Percentiles rank a stretch among this genome's conserved stretches.
These are phyloP conservation scores for Cymodocea nodosa DNA, from an alignment of 116 monocot genomes.

Conservation along the genomic window DNA sequence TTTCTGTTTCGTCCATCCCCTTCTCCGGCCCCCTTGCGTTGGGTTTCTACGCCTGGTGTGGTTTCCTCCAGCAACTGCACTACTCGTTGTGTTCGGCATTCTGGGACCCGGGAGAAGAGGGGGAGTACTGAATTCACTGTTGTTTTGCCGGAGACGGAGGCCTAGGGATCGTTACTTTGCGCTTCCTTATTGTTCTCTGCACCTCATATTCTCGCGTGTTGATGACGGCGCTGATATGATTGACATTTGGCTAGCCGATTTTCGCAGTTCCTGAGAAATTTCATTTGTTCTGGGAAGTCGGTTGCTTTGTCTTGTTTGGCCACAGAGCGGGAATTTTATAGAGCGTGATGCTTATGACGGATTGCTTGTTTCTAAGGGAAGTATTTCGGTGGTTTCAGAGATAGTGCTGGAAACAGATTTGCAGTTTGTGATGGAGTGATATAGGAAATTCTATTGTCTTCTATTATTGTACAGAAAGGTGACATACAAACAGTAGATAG, in stretches of 20 bases:
- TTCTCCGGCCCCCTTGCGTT: neutral
- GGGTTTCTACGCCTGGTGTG: neutral
- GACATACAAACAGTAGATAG: constrained; percentile 3
- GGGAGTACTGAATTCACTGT: no score
- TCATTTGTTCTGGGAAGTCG: no score
- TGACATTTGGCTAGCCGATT: no score
- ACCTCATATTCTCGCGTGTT: no score
- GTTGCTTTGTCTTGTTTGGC: neutral
- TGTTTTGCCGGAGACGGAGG: no score
- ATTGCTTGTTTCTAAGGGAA: neutral
- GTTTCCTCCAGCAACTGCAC: no score
- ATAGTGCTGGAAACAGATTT: neutral
- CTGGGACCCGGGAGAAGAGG: no score
- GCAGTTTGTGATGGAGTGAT: neutral
- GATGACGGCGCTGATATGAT: no score
- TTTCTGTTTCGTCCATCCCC: neutral
- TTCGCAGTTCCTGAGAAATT: no score
- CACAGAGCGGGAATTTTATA: neutral
- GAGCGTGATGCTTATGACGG: neutral
- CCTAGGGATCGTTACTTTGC: no score
- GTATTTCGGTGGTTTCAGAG: neutral
- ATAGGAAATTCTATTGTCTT: constrained; percentile 1
- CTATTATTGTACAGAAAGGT: constrained; percentile 2
- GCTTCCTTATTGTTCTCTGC: no score
- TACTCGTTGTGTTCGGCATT: no score